These are phyloP conservation scores for Blepharisma stoltei DNA, from an alignment of 73 alveolate species.

Conservation along the genomic window DNA sequence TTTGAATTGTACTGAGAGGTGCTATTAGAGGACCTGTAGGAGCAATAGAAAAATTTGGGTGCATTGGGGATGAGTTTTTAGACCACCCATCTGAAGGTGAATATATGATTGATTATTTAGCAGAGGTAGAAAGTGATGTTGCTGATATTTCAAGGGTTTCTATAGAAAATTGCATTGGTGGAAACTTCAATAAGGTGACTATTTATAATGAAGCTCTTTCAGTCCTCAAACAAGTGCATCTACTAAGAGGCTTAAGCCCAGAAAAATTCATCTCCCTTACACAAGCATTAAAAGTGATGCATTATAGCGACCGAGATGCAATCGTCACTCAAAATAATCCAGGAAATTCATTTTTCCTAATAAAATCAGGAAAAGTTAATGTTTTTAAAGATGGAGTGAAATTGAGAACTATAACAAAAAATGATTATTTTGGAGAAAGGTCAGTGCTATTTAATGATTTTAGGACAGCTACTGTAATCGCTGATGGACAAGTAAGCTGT, in stretches of 20 bases:
- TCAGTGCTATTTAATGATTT: constrained; percentile 37
- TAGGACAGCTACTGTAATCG: constrained; percentile 61
- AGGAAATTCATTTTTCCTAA: constrained; percentile 51
- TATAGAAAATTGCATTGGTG: no score
- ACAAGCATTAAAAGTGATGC: neutral
- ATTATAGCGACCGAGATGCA: constrained; percentile 36
- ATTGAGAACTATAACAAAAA: constrained; percentile 40
- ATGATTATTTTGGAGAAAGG: constrained; percentile 63
- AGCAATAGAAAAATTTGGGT: neutral
- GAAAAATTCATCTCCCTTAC: neutral
- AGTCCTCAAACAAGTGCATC: constrained; percentile 24
- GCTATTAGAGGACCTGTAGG: constrained; percentile 10
- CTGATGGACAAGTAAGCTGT: constrained; percentile 45
- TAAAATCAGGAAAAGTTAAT: constrained; percentile 52
- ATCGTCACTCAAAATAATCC: constrained; percentile 54
- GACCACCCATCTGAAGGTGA: neutral
- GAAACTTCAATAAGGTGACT: no score
- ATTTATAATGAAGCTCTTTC: no score
- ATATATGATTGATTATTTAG: neutral
- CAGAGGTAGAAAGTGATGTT: neutral
- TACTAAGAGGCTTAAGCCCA: neutral
- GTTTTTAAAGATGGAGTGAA: constrained; percentile 40
- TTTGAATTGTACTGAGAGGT: neutral
- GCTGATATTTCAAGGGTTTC: neutral
- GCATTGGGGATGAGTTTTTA: constrained; percentile 13